Percentiles rank a stretch among this genome's conserved stretches.
Conservation (phyloP, 495 filamentous ascomycete genomes). For the Penicillium dipodomyicola region DNA sequence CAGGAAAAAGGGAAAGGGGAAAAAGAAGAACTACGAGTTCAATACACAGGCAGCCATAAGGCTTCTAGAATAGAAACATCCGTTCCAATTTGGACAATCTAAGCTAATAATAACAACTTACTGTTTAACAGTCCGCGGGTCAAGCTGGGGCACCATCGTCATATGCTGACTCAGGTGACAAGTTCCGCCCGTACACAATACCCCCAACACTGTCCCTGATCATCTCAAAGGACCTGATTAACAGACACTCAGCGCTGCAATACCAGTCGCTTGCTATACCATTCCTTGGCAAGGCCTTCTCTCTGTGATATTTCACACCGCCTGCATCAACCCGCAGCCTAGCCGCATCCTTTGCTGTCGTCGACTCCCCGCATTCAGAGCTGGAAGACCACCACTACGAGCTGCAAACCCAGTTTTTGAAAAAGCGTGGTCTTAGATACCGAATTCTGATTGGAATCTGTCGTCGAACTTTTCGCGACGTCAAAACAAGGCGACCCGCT, state of each 20-base stretch:
- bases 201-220: neutral
- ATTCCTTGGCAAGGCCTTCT: neutral
- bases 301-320: slow-evolving; percentile 7
- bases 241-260: neutral
- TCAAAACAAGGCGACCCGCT: neutral
- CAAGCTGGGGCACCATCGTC: slow-evolving; percentile 2
- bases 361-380: slow-evolving; percentile 36
- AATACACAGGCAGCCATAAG: neutral
- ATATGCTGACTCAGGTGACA: slow-evolving; percentile 16
- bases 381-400: slow-evolving; percentile 14
- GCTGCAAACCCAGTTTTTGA: neutral
- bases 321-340: slow-evolving; percentile 8
- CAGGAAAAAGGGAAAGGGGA: neutral
- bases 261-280: slow-evolving; percentile 1
- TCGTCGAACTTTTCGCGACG: neutral
- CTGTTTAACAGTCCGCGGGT: neutral
- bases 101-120: slow-evolving; percentile 2
- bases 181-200: slow-evolving; percentile 4
- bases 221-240: neutral
- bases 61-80: neutral
- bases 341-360: slow-evolving; percentile 8
- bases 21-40: neutral
- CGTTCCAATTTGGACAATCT: neutral
- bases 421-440: neutral
- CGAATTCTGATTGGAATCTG: neutral